These are phyloP conservation scores for Colletotrichum spinosum DNA, from an alignment of 2,329 filamentous ascomycete species.

Conservation along the genomic window DNA sequence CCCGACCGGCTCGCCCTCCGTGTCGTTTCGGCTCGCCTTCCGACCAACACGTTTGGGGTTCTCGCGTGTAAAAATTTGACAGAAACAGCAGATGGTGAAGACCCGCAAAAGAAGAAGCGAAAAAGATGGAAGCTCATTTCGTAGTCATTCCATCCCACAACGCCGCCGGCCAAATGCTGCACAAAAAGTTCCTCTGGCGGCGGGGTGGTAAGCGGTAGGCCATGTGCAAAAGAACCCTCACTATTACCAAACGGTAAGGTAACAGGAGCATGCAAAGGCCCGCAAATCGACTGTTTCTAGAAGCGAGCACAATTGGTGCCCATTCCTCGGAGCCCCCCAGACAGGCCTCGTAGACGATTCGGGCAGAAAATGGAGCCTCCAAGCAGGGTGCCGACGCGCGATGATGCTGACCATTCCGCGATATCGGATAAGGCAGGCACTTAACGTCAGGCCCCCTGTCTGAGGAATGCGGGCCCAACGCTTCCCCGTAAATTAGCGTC, in stretches of 20 bases:
- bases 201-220: slow-evolving; percentile 26
- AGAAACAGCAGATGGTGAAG: slow-evolving; percentile 24
- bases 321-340: slow-evolving; percentile 15
- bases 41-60: slow-evolving; percentile 6
- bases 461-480: slow-evolving; percentile 32
- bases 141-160: neutral
- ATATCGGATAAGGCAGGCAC: slow-evolving; percentile 38
- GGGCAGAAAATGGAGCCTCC: slow-evolving; percentile 22
- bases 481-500: slow-evolving; percentile 31
- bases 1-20: neutral
- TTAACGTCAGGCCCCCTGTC: slow-evolving; percentile 24
- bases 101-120: slow-evolving; percentile 2
- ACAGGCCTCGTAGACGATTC: slow-evolving; percentile 14
- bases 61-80: slow-evolving; percentile 25
- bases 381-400: slow-evolving; percentile 20
- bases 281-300: slow-evolving; percentile 35
- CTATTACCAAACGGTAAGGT: slow-evolving; percentile 39
- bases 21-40: slow-evolving; percentile 1
- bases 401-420: slow-evolving; percentile 38
- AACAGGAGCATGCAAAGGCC: slow-evolving; percentile 26
- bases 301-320: slow-evolving; percentile 23
- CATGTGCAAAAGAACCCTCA: slow-evolving; percentile 25
- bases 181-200: slow-evolving; percentile 17
- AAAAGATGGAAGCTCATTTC: slow-evolving; percentile 21
- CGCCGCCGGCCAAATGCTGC: slow-evolving; percentile 1